Conservation (phyloP, 192 early-diverging fungal species). For the Backusella westeae region DNA sequence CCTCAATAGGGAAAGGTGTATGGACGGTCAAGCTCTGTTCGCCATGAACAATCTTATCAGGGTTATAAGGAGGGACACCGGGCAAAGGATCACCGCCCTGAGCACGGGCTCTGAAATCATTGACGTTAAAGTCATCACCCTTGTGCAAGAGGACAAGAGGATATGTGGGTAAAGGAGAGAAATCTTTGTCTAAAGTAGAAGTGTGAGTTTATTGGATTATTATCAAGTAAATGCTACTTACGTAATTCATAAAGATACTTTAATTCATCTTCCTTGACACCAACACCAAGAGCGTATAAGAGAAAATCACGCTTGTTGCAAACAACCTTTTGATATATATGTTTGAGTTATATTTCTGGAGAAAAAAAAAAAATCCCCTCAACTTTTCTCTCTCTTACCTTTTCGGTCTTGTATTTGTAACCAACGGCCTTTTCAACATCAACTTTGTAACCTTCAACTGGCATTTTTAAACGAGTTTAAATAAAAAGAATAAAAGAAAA, state of each 20-base stretch:
- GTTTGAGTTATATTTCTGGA: background rate
- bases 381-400: background rate
- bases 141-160: conserved; percentile 64
- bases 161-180: conserved; percentile 68
- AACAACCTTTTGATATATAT: background rate
- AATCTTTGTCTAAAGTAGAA: conserved; percentile 35
- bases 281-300: conserved; percentile 68
- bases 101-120: conserved; percentile 41
- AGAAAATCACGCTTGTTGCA: conserved; percentile 59
- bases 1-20: conserved; percentile 54
- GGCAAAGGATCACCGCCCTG: conserved; percentile 43
- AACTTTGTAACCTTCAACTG: conserved; percentile 39
- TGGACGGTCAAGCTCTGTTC: conserved; percentile 64
- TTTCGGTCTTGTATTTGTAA: conserved; percentile 37
- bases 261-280: conserved; percentile 55
- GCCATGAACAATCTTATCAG: conserved; percentile 70
- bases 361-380: too few species aligned
- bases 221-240: background rate
- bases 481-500: background rate
- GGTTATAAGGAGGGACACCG: conserved; percentile 63
- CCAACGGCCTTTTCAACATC: conserved; percentile 62
- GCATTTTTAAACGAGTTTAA: conserved; percentile 5
- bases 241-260: conserved; percentile 70
- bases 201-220: background rate
- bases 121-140: conserved; percentile 33